Conservation (phyloP, 1,284 basidiomycete species). For the Ganoderma lucidum region DNA sequence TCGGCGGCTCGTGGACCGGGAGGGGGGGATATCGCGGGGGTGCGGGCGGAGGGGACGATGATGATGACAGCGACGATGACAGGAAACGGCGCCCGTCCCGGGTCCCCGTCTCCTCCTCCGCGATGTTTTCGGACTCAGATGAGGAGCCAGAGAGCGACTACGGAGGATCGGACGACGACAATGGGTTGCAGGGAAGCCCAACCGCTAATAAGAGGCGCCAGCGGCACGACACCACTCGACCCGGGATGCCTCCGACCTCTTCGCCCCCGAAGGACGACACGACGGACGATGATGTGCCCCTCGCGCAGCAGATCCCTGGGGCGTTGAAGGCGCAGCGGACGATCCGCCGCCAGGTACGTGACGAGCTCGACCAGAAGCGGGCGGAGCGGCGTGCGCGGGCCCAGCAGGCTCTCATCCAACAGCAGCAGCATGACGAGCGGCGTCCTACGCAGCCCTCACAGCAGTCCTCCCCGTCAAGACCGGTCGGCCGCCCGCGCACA, state of each 20-base stretch:
- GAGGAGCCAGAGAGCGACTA: slow-evolving; percentile 50
- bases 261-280: slow-evolving; percentile 20
- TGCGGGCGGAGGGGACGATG: slow-evolving; percentile 34
- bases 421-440: slow-evolving; percentile 17
- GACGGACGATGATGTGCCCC: slow-evolving; percentile 74
- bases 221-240: slow-evolving; percentile 29
- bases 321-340: slow-evolving; percentile 81
- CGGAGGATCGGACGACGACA: slow-evolving; percentile 52
- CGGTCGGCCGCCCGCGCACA: slow-evolving; percentile 50
- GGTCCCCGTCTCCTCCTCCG: slow-evolving; percentile 39
- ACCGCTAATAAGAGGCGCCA: slow-evolving; percentile 9
- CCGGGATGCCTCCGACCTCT: slow-evolving; percentile 20
- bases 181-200: slow-evolving; percentile 44
- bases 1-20: slow-evolving; percentile 30
- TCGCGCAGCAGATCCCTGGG: slow-evolving; percentile 79
- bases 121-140: slow-evolving; percentile 45
- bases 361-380: slow-evolving; percentile 68
- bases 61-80: slow-evolving; percentile 46
- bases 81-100: slow-evolving; percentile 39
- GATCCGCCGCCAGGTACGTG: slow-evolving; percentile 72
- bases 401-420: slow-evolving; percentile 23
- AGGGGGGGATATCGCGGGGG: slow-evolving; percentile 39
- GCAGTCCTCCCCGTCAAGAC: slow-evolving; percentile 45
- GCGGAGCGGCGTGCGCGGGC: slow-evolving; percentile 49
- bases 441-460: slow-evolving; percentile 12